Evolutionary conservation across 2,329 filamentous ascomycete species (phyloP).

Genomic region (Aschersonia sp.): DNA sequence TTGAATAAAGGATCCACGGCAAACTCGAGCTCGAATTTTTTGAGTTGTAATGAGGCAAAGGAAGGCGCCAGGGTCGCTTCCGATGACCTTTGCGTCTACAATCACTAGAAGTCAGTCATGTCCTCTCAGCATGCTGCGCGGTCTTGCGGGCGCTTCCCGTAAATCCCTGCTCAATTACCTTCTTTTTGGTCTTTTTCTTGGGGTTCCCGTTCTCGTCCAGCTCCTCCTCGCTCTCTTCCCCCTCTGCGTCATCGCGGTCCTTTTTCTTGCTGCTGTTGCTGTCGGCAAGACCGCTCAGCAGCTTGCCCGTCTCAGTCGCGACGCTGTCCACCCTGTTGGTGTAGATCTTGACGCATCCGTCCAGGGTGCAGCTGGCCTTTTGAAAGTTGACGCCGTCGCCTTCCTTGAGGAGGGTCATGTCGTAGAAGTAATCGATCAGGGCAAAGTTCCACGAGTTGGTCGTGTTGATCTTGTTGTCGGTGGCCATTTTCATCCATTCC

Average conservation of each 20-base stretch:
- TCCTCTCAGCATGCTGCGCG: too few relatives aligned
- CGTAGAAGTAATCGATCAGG: slow-evolving; percentile 98
- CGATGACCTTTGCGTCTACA: slow-evolving; percentile 56
- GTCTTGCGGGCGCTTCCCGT: too few relatives aligned
- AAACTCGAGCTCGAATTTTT: slow-evolving; percentile 96
- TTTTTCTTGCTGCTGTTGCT: slow-evolving; percentile 64
- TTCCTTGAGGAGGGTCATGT: slow-evolving; percentile 94
- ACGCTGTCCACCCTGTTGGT: slow-evolving; percentile 97
- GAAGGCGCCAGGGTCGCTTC: slow-evolving; percentile 87
- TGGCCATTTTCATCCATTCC: slow-evolving; percentile 99
- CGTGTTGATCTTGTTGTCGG: slow-evolving; percentile 98
- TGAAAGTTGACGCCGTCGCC: slow-evolving; percentile 97
- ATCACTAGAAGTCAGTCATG: background rate
- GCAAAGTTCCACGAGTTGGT: slow-evolving; percentile 99
- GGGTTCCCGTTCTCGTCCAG: slow-evolving; percentile 46
- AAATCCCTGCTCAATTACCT: slow-evolving; percentile 30
- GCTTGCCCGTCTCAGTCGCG: slow-evolving; percentile 88
- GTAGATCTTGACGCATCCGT: slow-evolving; percentile 98
- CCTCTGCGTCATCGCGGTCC: slow-evolving; percentile 49
- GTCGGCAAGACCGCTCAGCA: slow-evolving; percentile 85
- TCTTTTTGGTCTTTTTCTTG: slow-evolving; percentile 56
- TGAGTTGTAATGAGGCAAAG: slow-evolving; percentile 77
- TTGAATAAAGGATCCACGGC: slow-evolving; percentile 98
- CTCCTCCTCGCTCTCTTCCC: slow-evolving; percentile 52
- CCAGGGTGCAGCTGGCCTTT: slow-evolving; percentile 91